Evolutionary conservation across 768 basidiomycete species (phyloP).

Genomic region (Boletus tomentosulus): DNA sequence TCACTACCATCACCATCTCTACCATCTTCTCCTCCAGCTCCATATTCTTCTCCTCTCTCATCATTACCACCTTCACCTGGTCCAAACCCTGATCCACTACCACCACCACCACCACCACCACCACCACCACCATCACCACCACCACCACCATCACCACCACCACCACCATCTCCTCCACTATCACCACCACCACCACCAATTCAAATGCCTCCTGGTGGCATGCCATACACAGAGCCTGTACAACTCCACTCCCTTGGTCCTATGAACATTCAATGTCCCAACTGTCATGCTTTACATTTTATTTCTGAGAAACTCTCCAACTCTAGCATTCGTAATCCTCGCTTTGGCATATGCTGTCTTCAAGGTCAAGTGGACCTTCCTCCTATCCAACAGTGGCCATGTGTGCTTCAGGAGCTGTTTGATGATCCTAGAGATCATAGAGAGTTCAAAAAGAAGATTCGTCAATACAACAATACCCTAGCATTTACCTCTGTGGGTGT

Average conservation of each 20-base stretch:
- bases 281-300: conserved; percentile 21
- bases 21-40: not conserved
- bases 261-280: conserved; percentile 7
- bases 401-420: conserved; percentile 7
- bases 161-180: no score
- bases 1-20: not conserved
- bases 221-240: conserved; percentile 12
- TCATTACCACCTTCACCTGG: not conserved
- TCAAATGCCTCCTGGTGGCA: conserved; percentile 7
- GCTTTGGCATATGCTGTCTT: conserved; percentile 30
- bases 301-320: conserved; percentile 5
- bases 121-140: not conserved
- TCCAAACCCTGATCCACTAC: not conserved
- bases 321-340: not conserved
- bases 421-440: conserved; percentile 6
- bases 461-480: conserved; percentile 38
- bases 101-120: not conserved
- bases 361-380: conserved; percentile 24
- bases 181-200: not conserved
- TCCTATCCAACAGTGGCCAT: conserved; percentile 17
- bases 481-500: conserved; percentile 8
- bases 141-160: not conserved
- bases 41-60: not conserved
- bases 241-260: not conserved
- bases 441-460: conserved; percentile 32